Evolutionary conservation across 2,329 filamentous ascomycete species (phyloP), one percentile per base, ranked within the genome.

Genomic region (Xylaria sp.): DNA sequence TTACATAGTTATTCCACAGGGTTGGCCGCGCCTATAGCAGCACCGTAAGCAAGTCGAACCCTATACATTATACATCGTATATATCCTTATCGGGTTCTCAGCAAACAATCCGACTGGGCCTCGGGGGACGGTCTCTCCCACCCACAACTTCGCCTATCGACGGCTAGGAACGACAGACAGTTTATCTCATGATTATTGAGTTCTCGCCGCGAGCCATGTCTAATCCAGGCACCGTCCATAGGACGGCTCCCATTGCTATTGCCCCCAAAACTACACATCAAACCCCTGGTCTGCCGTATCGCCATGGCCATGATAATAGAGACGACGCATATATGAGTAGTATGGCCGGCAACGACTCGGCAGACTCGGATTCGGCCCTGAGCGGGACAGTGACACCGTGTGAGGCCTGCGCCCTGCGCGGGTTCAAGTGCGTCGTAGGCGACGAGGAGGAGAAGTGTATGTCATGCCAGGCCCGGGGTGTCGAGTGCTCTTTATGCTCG

Each of bases 401-500:
- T 80, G 91, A 93, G 82, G 88, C 91, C 68, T 96, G 93, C 80
- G 86, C 90, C 71, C 86, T 87, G 79, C 88, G 91, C 73, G 92
- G 92, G 79, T 89, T 88, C 76, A 90, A 90, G 81, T 96, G 93
- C 81, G 89, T 93, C 71, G 87, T 92, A 78, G 83, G 81, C 73
- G 90, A 93, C 77, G 92, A 95, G 78, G 91, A 91, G 72, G 89
- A 92, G 74, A 85, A 64, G 66, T 96, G 93, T 80, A 87, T 93
- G 71, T 85, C 93, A 71, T 97, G 93, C 81, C 90, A 93, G 78
- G 89, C 90, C 78, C 90, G 91, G 80, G 91, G 90, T 75, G 88
- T 92, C 77, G 90, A 93, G 74, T 96, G 93, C 81, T 94, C 93
- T 51, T 89, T 94, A 78, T 85, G 90, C 59, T 89, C 91, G 73